phyloP scores from a whole-genome alignment of 352 stramenopile species.

The Pythium myriotylum region DNA sequence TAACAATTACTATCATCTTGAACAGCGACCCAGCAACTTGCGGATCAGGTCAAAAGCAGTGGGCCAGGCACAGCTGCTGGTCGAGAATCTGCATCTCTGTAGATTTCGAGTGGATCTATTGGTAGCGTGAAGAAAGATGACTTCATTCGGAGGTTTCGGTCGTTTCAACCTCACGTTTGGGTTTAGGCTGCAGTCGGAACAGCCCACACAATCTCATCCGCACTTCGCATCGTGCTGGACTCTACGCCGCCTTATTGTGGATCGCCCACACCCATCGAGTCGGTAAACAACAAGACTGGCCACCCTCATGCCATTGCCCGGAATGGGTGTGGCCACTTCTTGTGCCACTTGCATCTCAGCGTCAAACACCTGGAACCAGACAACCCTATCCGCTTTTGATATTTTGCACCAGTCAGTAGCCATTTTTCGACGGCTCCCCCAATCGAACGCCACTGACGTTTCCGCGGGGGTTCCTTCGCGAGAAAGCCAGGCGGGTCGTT shows the following conservation, averaged over 20 bases:
- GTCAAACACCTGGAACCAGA: neutral
- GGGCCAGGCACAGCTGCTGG: neutral
- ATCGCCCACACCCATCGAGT: too few species aligned
- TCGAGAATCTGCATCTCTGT: neutral
- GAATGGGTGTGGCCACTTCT: too few species aligned
- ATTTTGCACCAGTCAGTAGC: neutral
- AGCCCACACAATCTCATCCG: too few species aligned
- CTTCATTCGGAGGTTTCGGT: too few species aligned
- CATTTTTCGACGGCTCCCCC: neutral
- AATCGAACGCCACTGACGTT: neutral
- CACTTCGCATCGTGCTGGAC: too few species aligned
- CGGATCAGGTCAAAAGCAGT: neutral
- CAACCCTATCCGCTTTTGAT: neutral
- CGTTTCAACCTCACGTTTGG: too few species aligned
- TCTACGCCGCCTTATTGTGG: too few species aligned
- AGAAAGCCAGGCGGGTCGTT: slow-evolving; percentile 1
- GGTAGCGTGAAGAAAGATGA: too few species aligned
- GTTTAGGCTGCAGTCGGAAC: too few species aligned
- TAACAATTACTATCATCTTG: neutral
- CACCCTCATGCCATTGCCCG: too few species aligned
- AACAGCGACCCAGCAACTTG: neutral
- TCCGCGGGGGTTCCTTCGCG: neutral
- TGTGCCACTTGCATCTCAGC: too few species aligned
- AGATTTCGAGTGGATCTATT: neutral
- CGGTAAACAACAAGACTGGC: too few species aligned